Conservation (phyloP, 768 basidiomycete species). For the Lactifluus echinatus region DNA sequence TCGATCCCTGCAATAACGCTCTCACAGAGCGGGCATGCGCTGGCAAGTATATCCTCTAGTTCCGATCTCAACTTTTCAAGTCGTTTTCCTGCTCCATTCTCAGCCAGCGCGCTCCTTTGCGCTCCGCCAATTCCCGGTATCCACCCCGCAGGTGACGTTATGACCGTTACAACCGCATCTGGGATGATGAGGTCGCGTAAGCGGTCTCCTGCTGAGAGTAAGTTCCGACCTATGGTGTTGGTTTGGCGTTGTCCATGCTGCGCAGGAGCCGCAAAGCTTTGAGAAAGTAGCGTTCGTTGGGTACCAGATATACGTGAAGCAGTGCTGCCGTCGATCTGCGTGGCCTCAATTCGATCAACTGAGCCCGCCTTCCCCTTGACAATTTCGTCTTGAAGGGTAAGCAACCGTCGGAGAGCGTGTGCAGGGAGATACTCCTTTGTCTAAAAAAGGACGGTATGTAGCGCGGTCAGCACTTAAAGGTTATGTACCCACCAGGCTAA, state of each 20-base stretch:
- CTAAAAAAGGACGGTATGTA: slow-evolving; percentile 34
- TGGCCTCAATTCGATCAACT: slow-evolving; percentile 26
- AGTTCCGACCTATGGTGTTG: slow-evolving; percentile 63
- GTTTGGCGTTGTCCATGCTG: slow-evolving; percentile 60
- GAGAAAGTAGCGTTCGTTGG: slow-evolving; percentile 65
- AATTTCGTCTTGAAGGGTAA: slow-evolving; percentile 78
- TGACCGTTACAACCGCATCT: slow-evolving; percentile 80
- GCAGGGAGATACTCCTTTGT: slow-evolving; percentile 88
- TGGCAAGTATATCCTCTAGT: slow-evolving; percentile 82
- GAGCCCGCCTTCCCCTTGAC: slow-evolving; percentile 42
- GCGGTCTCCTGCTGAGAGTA: slow-evolving; percentile 83
- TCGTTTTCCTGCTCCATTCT: slow-evolving; percentile 49
- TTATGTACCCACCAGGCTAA: slow-evolving; percentile 65
- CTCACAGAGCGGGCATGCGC: slow-evolving; percentile 90
- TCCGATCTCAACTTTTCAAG: slow-evolving; percentile 70
- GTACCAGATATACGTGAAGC: slow-evolving; percentile 38
- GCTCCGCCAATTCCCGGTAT: slow-evolving; percentile 55
- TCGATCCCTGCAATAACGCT: slow-evolving; percentile 80
- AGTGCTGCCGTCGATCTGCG: slow-evolving; percentile 9
- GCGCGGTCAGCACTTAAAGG: background rate
- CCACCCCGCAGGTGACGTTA: slow-evolving; percentile 65
- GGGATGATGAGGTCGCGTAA: slow-evolving; percentile 90
- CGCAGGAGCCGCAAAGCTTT: slow-evolving; percentile 53
- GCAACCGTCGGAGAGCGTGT: slow-evolving; percentile 71
- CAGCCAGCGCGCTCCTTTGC: slow-evolving; percentile 36